phyloP scores from a whole-genome alignment of 148 eudicot species.

The Spergularia marina region DNA sequence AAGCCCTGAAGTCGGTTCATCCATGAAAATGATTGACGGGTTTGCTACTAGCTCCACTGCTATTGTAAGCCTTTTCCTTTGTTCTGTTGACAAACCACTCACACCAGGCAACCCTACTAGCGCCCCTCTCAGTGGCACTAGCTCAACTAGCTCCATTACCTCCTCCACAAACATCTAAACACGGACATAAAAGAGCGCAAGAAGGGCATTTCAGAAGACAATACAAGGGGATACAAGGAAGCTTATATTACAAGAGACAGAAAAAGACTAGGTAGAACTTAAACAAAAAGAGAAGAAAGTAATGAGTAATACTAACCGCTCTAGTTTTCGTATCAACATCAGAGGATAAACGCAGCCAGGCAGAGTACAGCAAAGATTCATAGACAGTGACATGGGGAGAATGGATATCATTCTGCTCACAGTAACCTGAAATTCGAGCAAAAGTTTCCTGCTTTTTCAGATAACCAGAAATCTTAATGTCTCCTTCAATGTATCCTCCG shows the following conservation, averaged over 20 bases:
- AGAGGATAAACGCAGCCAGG: slow-evolving; percentile 70
- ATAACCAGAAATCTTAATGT: slow-evolving; percentile 67
- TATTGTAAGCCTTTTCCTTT: slow-evolving; percentile 68
- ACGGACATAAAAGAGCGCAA: not conserved
- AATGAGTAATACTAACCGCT: slow-evolving; percentile 41
- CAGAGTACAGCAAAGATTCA: slow-evolving; percentile 71
- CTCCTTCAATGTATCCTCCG: slow-evolving; percentile 72
- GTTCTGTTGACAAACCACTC: slow-evolving; percentile 76
- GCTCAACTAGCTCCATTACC: slow-evolving; percentile 67
- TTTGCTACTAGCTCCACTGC: slow-evolving; percentile 84
- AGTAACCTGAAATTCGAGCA: slow-evolving; percentile 76
- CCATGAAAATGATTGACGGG: slow-evolving; percentile 88
- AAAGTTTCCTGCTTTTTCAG: slow-evolving; percentile 81
- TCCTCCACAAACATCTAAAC: slow-evolving; percentile 61
- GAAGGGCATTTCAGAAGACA: not conserved
- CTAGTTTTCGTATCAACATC: slow-evolving; percentile 51
- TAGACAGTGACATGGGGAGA: slow-evolving; percentile 79
- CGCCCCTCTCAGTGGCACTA: slow-evolving; percentile 44
- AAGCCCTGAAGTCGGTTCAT: slow-evolving; percentile 85
- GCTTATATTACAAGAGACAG: not conserved
- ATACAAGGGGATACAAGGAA: not conserved
- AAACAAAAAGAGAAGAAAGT: not conserved
- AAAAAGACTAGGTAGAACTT: too few species aligned
- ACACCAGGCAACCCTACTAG: slow-evolving; percentile 69
- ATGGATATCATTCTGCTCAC: slow-evolving; percentile 87